These are phyloP conservation scores for Pseudohalonectria lignicola DNA, from an alignment of 2,329 filamentous ascomycete species.

Conservation along the genomic window DNA sequence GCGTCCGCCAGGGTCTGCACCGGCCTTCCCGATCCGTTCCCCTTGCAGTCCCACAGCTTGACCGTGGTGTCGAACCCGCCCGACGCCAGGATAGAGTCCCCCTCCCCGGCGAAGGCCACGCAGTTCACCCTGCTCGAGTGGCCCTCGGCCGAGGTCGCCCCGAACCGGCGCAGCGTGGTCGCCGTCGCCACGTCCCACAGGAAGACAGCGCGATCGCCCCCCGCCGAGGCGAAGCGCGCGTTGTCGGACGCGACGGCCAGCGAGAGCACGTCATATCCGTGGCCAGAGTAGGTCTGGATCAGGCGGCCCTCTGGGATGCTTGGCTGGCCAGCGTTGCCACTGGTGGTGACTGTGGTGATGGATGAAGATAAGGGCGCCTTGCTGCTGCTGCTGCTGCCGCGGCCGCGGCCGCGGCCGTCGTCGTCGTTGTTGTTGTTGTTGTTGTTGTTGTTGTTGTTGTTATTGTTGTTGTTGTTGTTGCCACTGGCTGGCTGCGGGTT, in stretches of 20 bases:
- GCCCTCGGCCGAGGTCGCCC: slow-evolving; percentile 40
- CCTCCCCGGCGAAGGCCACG: slow-evolving; percentile 68
- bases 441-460: slow-evolving; percentile 3
- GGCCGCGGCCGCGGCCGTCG: too few relatives aligned
- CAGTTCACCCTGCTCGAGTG: slow-evolving; percentile 68
- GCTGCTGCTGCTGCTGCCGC: too few relatives aligned
- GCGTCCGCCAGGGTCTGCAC: slow-evolving; percentile 67
- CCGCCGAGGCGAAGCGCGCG: slow-evolving; percentile 72
- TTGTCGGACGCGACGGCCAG: slow-evolving; percentile 68
- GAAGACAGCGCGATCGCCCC: slow-evolving; percentile 85
- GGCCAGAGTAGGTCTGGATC: slow-evolving; percentile 80
- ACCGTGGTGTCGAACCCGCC: slow-evolving; percentile 68
- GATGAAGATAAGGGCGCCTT: too few relatives aligned
- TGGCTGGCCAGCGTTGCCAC: slow-evolving; percentile 20
- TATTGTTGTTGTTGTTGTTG: slow-evolving; percentile 7
- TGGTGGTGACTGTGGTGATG: slow-evolving; percentile 25
- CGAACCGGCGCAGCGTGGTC: slow-evolving; percentile 65
- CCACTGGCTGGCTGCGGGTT: slow-evolving; percentile 58
- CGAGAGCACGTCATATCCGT: slow-evolving; percentile 86
- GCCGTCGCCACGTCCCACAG: slow-evolving; percentile 88
- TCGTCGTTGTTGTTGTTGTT: too few relatives aligned
- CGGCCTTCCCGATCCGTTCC: slow-evolving; percentile 40
- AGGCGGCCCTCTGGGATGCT: slow-evolving; percentile 42
- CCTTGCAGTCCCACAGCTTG: slow-evolving; percentile 61
- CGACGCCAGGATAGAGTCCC: slow-evolving; percentile 60